Conservation (phyloP, 805 yeast species). For the Candida arabinofermentans region DNA sequence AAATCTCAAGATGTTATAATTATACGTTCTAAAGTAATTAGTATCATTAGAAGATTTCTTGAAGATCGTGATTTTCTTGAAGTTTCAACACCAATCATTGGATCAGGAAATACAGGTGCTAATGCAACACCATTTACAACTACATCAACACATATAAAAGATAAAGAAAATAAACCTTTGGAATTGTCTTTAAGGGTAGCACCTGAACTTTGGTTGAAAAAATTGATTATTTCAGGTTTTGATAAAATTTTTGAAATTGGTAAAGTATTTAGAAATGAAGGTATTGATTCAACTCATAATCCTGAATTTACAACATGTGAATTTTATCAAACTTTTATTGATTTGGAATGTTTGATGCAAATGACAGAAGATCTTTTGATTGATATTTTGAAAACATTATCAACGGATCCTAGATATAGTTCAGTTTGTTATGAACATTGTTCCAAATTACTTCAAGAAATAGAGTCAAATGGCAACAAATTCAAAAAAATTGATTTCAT, state of each 20-base stretch:
- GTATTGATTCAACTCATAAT: constrained; percentile 88
- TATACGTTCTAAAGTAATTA: constrained; percentile 53
- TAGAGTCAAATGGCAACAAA: constrained; percentile 16
- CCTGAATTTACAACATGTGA: constrained; percentile 93
- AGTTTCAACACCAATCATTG: constrained; percentile 84
- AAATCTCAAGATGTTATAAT: constrained; percentile 42
- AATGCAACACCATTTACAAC: constrained; percentile 86
- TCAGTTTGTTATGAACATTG: constrained; percentile 23
- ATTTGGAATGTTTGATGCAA: constrained; percentile 60
- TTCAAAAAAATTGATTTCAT: constrained; percentile 60
- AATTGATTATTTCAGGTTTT: constrained; percentile 77
- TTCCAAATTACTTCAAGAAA: constrained; percentile 8
- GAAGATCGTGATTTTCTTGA: constrained; percentile 58
- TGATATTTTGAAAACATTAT: constrained; percentile 34
- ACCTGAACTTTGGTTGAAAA: constrained; percentile 92
- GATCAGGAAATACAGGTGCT: constrained; percentile 74
- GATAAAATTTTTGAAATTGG: constrained; percentile 89
- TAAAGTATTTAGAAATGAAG: constrained; percentile 83
- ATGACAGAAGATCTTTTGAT: constrained; percentile 58
- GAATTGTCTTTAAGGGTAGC: constrained; percentile 73
- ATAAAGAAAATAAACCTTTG: constrained; percentile 12
- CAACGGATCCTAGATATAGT: constrained; percentile 12
- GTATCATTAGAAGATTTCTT: constrained; percentile 55
- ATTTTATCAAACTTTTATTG: constrained; percentile 71
- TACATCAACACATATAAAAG: constrained; percentile 30